Evolutionary conservation across 345 rosid genomes (phyloP).

Genomic region (Laguncularia racemosa): DNA sequence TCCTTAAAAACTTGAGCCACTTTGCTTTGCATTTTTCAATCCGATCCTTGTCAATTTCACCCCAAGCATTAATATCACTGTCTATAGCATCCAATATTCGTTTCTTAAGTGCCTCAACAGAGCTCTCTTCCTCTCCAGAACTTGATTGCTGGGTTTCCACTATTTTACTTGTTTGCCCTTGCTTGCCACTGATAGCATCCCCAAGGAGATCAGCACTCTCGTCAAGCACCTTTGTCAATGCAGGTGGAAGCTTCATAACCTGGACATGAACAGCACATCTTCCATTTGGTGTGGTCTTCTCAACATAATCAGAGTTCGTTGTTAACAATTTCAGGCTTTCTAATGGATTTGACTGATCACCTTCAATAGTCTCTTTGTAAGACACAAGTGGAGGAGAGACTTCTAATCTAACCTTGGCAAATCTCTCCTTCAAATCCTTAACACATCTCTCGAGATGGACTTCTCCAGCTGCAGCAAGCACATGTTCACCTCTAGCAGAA

Average conservation of each 20-base stretch:
- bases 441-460: constrained; percentile 92
- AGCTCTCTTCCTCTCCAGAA: constrained; percentile 34
- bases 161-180: constrained; percentile 36
- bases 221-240: constrained; percentile 70
- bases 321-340: constrained; percentile 56
- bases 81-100: constrained; percentile 49
- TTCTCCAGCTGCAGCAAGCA: constrained; percentile 93
- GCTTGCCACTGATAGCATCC: constrained; percentile 57
- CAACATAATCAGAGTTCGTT: constrained; percentile 46
- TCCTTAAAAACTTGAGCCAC: constrained; percentile 60
- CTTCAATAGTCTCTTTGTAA: constrained; percentile 81
- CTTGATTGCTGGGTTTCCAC: constrained; percentile 34
- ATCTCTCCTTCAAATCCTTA: constrained; percentile 86
- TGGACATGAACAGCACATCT: constrained; percentile 65
- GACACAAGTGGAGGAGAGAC: constrained; percentile 92
- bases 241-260: constrained; percentile 74
- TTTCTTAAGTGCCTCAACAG: constrained; percentile 44
- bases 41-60: constrained; percentile 51
- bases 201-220: constrained; percentile 71
- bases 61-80: constrained; percentile 30
- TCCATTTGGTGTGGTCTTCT: constrained; percentile 75
- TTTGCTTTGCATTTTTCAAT: constrained; percentile 51
- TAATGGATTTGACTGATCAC: constrained; percentile 45
- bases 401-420: constrained; percentile 76
- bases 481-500: constrained; percentile 90